Evolutionary conservation across 2,329 filamentous ascomycete genomes (phyloP), one percentile per base, ranked within the genome.

Genomic region (Pseudogymnoascus destructans): DNA sequence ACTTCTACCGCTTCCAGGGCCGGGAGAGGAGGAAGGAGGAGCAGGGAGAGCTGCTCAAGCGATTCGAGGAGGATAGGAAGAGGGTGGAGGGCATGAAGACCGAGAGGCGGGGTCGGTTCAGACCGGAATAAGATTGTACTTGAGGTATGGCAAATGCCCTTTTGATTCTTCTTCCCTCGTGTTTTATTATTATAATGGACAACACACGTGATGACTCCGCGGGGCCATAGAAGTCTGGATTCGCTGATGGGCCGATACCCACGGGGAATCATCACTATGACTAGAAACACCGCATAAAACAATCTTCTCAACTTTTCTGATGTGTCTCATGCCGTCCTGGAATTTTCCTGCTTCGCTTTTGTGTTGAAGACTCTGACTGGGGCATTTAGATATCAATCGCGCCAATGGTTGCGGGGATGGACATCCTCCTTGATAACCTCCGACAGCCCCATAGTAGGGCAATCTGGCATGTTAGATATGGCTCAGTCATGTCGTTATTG

Each of bases 1-100:
- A 87, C 68, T 93, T 95, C 70, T 95, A 95, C 72, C 77, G 87
- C 59, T 95, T 92, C 77, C 89, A 95, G 78, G 79, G 80, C 66
- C 75, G 89, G 55, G 87, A 95, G 75, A 84, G 81, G 75, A 82
- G 82, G 73, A 93, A 93, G 77, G 81, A 82, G 66, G 79, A 83
- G 66, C 86, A 89, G 70, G 76, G 79, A 42, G 79, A 85, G 66
- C 70, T 93, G 69, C 72, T 87, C 64, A 82, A 76, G 72, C 77
- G 78, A 67, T 95, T 93, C 70, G 85, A 90, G 67, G 82, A 88
- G 69, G 88, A 93, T 73, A 79, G 79, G 72, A 81, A 74, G 73
- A 86, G 81, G 72, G 79, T 93, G 52, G 76, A 79, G 65, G 82
- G 81, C 59, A 84, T 91, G 82, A 81, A 80, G 71, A 82, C 80